Evolutionary conservation across 345 rosid species (phyloP).

Genomic region (Arabidopsis suecica): DNA sequence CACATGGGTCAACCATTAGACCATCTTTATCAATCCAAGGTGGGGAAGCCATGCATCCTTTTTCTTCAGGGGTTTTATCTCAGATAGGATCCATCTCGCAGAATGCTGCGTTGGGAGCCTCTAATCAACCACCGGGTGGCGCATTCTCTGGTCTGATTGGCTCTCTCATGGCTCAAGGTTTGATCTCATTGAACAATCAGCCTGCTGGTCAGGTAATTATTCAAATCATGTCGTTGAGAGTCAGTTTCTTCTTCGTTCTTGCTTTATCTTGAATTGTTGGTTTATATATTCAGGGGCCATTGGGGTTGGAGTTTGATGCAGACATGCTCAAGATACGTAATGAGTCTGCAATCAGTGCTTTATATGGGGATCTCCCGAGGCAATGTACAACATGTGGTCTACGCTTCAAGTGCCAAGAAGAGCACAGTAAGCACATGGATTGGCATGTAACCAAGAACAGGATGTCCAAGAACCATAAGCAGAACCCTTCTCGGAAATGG

Average conservation of each 20-base stretch:
- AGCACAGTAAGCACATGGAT: conserved; percentile 98
- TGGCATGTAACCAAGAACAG: conserved; percentile 99
- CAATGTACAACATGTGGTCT: conserved; percentile 98
- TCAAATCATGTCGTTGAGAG: conserved; percentile 29
- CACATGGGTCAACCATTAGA: conserved; percentile 55
- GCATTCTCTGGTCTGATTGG: conserved; percentile 81
- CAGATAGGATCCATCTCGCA: conserved; percentile 55
- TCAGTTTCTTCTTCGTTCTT: conserved; percentile 8
- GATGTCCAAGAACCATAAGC: conserved; percentile 93
- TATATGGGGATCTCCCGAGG: conserved; percentile 90
- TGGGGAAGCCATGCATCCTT: conserved; percentile 63
- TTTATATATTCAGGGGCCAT: conserved; percentile 61
- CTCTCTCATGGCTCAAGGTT: conserved; percentile 91
- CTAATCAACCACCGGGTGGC: conserved; percentile 60
- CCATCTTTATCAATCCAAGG: conserved; percentile 55
- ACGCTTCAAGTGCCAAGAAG: conserved; percentile 91
- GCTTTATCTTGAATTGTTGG: conserved; percentile 43
- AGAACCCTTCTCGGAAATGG: conserved; percentile 96
- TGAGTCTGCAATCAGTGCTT: conserved; percentile 75
- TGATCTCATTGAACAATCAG: conserved; percentile 74
- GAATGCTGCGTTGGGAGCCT: conserved; percentile 49
- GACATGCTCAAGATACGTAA: conserved; percentile 86
- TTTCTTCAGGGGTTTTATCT: conserved; percentile 63
- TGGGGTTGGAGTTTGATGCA: conserved; percentile 78
- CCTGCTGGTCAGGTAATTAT: conserved; percentile 72